phyloP scores from a whole-genome alignment of 2,329 filamentous ascomycete species.

The Colletotrichum sp. region DNA sequence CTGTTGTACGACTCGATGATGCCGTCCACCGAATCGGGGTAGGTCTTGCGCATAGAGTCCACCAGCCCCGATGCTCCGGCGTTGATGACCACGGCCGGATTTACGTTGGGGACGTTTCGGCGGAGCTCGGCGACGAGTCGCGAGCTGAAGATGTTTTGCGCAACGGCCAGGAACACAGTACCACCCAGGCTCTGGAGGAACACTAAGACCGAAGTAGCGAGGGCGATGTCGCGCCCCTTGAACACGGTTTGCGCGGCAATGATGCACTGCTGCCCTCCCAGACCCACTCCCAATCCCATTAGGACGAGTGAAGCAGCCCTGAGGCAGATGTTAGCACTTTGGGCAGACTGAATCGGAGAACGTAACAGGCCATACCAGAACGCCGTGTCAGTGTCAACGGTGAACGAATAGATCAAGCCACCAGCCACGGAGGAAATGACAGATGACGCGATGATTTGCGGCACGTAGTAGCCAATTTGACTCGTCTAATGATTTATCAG shows the following conservation, averaged over 20 bases:
- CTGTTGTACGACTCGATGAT: slow-evolving; percentile 54
- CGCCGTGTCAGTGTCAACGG: background rate
- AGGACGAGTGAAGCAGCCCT: background rate
- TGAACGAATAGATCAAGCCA: slow-evolving; percentile 11
- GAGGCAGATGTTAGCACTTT: background rate
- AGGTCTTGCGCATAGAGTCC: background rate
- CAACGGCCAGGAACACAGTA: slow-evolving; percentile 10
- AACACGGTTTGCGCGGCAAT: slow-evolving; percentile 15
- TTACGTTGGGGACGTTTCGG: slow-evolving; percentile 6
- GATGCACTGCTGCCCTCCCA: slow-evolving; percentile 9
- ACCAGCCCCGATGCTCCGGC: background rate
- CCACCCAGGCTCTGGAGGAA: slow-evolving; percentile 7
- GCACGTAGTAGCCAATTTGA: slow-evolving; percentile 21
- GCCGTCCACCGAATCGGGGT: slow-evolving; percentile 29
- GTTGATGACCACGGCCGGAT: background rate
- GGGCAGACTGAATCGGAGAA: background rate
- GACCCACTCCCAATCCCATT: background rate
- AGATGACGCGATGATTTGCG: slow-evolving; percentile 18
- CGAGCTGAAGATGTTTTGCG: slow-evolving; percentile 10
- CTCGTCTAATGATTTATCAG: background rate
- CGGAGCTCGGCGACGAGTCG: background rate
- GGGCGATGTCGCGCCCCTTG: slow-evolving; percentile 9
- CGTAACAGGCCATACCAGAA: background rate
- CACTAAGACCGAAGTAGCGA: slow-evolving; percentile 6
- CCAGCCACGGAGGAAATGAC: background rate